Base-by-base conservation (phyloP, 768 basidiomycete genomes). In the Tubosaeta sp. region DNA sequence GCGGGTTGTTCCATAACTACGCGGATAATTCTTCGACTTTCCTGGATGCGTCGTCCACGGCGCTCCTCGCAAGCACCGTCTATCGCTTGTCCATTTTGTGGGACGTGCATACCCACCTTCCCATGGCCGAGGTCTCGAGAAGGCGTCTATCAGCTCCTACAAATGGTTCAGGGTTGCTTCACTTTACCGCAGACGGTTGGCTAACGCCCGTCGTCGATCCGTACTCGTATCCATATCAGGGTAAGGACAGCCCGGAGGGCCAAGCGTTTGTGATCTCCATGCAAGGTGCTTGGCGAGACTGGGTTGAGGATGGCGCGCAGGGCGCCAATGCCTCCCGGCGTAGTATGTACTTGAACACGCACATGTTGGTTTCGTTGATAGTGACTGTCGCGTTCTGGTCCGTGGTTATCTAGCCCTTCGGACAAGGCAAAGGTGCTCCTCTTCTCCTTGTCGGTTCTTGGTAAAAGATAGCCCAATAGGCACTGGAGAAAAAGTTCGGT, bases 251-350 rank as follows among this genome's bases (percentile, higher is more conserved):
- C 53, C 80, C 91, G 2, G 92, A 95, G 66, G 84, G 76, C 0
- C 77, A 94, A 70, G 88, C 86, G 7, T 95, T 95, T 66, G 80
- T 88, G 11, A 65, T 94, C 6, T 76, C 84, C 61, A 75, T 93
- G 69, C 76, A 91, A 52, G 79, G 88, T 1, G 86, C 87, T 5
- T 88, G 83, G 76, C 72, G 76, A 41, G 91, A 91, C 57, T 92
- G 90, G 88, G 75, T 78, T 1, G 72, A 69, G 1, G 76, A 65
- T 27, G 85, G 86, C 0, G 69, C 77, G 4, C 69, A 72, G 26
- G 84, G 84, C 7, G 71, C 66, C n/a, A 83, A 77, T 60, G 67
- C 54, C 17, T 37, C 49, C 39, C n/a, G 6, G 26, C 54, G 48
- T 11, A 17, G 25, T 22, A 25, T 35, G n/a, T 4, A 32, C 16